A percentile compares a stretch with the other conserved stretches of the same genome.
These are phyloP conservation scores for Nigrospora oryzae DNA, from an alignment of 2,329 filamentous ascomycete species.

Conservation along the genomic window DNA sequence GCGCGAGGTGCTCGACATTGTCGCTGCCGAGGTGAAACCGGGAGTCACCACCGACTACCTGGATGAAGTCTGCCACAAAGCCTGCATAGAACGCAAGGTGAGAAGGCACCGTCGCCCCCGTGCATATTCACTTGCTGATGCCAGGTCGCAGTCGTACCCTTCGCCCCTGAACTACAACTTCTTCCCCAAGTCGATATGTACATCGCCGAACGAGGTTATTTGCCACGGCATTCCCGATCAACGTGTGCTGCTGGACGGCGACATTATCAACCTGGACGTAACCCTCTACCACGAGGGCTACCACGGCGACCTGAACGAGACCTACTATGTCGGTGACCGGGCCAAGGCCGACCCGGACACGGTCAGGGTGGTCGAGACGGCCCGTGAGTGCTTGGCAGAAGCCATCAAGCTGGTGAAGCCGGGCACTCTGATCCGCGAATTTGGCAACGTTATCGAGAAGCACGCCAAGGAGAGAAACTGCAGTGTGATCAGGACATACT, in stretches of 20 bases:
- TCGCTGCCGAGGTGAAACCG: constrained; percentile 74
- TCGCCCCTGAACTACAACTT: constrained; percentile 92
- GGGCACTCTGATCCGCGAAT: constrained; percentile 84
- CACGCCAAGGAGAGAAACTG: constrained; percentile 78
- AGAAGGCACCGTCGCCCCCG: constrained; percentile 22
- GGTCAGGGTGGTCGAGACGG: constrained; percentile 83
- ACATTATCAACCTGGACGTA: constrained; percentile 96
- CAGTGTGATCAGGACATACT: constrained; percentile 92
- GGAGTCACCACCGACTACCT: constrained; percentile 94
- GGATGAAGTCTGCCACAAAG: constrained; percentile 90
- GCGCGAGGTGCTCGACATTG: constrained; percentile 87
- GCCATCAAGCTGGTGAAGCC: constrained; percentile 90
- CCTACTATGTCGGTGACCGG: constrained; percentile 92
- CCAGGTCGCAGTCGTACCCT: constrained; percentile 67
- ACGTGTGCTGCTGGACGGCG: constrained; percentile 77
- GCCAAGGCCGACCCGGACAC: constrained; percentile 76
- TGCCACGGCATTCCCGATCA: constrained; percentile 98
- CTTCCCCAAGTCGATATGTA: constrained; percentile 97
- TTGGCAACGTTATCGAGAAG: constrained; percentile 92
- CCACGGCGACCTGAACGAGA: constrained; percentile 96
- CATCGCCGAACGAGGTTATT: constrained; percentile 93
- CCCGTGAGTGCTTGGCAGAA: constrained; percentile 82
- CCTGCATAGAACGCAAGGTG: constrained; percentile 86
- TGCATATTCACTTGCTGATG: constrained; percentile 4
- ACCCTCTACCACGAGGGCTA: constrained; percentile 91